Evolutionary conservation across 306 rosid genomes (phyloP).

Genomic region (Leucaena leucocephala): DNA sequence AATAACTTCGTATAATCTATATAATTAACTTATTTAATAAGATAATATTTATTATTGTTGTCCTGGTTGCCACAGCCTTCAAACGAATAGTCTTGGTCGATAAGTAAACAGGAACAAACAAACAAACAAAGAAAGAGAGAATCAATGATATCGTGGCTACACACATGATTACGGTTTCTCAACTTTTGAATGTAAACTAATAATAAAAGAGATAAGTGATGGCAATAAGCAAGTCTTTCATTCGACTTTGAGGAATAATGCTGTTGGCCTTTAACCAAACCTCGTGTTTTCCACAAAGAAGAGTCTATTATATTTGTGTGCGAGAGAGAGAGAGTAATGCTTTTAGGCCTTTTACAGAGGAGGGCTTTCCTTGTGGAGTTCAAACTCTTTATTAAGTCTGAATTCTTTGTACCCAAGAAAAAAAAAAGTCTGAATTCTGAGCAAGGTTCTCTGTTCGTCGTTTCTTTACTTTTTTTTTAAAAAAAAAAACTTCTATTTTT

Average conservation of each 20-base stretch:
- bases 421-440: conserved; percentile 18
- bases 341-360: conserved; percentile 22
- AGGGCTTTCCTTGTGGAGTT: neutral
- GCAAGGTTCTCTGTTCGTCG: conserved; percentile 19
- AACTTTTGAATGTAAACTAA: neutral
- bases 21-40: too few species aligned
- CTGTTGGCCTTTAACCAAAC: conserved; percentile 56
- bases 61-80: neutral
- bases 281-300: conserved; percentile 30
- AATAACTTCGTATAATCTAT: too few species aligned
- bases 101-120: neutral
- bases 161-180: neutral
- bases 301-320: neutral
- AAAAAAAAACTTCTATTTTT: neutral
- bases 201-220: neutral
- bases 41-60: too few species aligned
- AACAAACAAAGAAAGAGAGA: too few species aligned
- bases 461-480: neutral
- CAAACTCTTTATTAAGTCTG: conserved; percentile 11
- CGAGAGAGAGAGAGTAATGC: neutral
- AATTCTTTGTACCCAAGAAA: too few species aligned
- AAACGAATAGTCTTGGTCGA: neutral
- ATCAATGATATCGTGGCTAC: neutral
- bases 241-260: conserved; percentile 39
- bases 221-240: conserved; percentile 29